These are phyloP conservation scores for Gaultheria prostrata DNA, from an alignment of 148 eudicot genomes.

Conservation along the genomic window DNA sequence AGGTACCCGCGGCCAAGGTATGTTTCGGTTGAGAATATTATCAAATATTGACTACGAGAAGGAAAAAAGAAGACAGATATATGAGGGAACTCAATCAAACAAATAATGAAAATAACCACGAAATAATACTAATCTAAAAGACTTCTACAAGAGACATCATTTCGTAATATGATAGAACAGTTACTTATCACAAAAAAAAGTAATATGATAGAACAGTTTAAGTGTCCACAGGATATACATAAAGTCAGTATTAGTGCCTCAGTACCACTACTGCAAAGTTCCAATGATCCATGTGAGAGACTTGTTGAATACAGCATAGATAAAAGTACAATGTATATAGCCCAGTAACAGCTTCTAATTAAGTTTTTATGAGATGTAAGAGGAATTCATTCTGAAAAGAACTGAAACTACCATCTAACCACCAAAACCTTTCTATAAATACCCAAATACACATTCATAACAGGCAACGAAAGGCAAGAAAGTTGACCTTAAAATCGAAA, in stretches of 20 bases:
- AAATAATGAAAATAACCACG: not conserved
- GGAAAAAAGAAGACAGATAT: conserved; percentile 11
- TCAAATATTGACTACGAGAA: conserved; percentile 77
- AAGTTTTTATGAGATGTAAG: not conserved
- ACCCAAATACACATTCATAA: not conserved
- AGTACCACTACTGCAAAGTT: not conserved
- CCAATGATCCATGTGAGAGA: not conserved
- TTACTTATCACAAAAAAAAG: no score
- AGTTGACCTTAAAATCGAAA: not conserved
- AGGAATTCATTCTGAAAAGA: not conserved
- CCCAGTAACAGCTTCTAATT: not conserved
- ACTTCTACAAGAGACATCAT: not conserved
- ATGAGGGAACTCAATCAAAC: not conserved
- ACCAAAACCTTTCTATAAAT: not conserved
- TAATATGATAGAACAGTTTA: not conserved
- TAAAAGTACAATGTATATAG: not conserved
- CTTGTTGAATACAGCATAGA: not conserved
- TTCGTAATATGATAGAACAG: not conserved
- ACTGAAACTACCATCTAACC: not conserved
- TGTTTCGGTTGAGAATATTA: conserved; percentile 89
- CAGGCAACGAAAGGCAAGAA: not conserved
- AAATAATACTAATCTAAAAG: not conserved
- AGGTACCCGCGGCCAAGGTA: conserved; percentile 91
- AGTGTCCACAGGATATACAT: not conserved
- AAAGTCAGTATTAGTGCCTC: not conserved